These are phyloP conservation scores for Vitis cinerea DNA, from an alignment of 164 flowering plant genomes.

Conservation along the genomic window DNA sequence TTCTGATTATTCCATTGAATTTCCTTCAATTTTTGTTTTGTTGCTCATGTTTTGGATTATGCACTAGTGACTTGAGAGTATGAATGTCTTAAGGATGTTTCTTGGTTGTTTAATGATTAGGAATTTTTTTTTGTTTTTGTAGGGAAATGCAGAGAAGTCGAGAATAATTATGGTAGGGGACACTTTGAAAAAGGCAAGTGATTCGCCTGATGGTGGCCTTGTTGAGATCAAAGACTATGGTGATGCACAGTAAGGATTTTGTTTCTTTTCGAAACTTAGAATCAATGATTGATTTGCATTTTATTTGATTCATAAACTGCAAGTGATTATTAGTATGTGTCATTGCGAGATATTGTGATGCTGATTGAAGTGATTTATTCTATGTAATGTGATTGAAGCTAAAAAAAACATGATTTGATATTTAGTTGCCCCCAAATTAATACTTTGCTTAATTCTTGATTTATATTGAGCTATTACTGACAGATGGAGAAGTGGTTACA, in stretches of 20 bases:
- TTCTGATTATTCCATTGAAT: background rate
- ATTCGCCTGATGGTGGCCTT: constrained; percentile 51
- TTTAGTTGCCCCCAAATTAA: too few relatives aligned
- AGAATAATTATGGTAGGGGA: constrained; percentile 95
- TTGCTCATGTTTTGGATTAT: background rate
- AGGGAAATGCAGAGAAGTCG: constrained; percentile 96
- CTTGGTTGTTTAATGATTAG: too few relatives aligned
- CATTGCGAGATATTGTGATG: too few relatives aligned
- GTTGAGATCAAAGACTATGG: constrained; percentile 63
- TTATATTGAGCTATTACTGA: too few relatives aligned
- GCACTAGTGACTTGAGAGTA: background rate
- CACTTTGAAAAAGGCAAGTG: constrained; percentile 74
- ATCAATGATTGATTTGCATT: too few relatives aligned
- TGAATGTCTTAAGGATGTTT: background rate
- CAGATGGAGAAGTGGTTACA: too few relatives aligned
- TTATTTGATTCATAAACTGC: too few relatives aligned
- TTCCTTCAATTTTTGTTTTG: background rate
- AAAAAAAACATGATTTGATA: too few relatives aligned
- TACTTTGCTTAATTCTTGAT: too few relatives aligned
- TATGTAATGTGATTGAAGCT: too few relatives aligned
- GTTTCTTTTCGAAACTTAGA: background rate
- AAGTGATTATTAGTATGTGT: too few relatives aligned
- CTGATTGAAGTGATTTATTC: too few relatives aligned
- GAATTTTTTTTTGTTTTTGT: constrained; percentile 8
- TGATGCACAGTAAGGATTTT: constrained; percentile 60